phyloP scores from a whole-genome alignment of 78 protist genomes.

The Dictyostelium purpureum region DNA sequence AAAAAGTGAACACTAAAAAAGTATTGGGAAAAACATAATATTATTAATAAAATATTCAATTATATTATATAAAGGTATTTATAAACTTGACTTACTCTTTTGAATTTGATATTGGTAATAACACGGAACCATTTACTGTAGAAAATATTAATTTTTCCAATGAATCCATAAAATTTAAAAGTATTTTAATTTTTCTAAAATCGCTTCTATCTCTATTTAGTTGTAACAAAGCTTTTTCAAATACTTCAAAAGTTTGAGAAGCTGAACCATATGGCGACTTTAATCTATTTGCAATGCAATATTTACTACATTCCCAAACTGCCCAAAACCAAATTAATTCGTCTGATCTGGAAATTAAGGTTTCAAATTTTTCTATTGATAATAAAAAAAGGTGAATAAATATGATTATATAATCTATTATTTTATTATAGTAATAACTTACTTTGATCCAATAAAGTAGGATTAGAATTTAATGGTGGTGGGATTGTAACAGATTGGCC shows the following conservation, averaged over 20 bases:
- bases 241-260: conserved; percentile 45
- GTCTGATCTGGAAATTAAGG: conserved; percentile 18
- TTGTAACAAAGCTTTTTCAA: conserved; percentile 25
- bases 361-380: conserved; percentile 12
- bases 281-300: conserved; percentile 42
- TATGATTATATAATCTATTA: not conserved
- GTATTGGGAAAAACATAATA: no score
- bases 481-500: not conserved
- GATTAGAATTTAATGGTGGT: not conserved
- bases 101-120: not conserved
- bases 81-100: no score
- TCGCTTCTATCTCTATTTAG: conserved; percentile 36
- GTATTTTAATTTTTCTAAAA: conserved; percentile 32
- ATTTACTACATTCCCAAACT: conserved; percentile 62
- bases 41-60: no score
- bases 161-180: conserved; percentile 42
- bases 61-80: no score
- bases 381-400: not conserved
- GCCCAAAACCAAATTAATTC: conserved; percentile 68
- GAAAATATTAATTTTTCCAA: conserved; percentile 66
- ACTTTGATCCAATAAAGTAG: not conserved
- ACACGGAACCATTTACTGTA: conserved; percentile 43
- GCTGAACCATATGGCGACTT: conserved; percentile 65
- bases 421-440: not conserved
- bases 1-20: conserved; percentile 47